A percentile compares a stretch with the other conserved stretches of the same genome.
Conservation (phyloP, 2,329 filamentous ascomycete genomes). For the Aspergillus sp. region DNA sequence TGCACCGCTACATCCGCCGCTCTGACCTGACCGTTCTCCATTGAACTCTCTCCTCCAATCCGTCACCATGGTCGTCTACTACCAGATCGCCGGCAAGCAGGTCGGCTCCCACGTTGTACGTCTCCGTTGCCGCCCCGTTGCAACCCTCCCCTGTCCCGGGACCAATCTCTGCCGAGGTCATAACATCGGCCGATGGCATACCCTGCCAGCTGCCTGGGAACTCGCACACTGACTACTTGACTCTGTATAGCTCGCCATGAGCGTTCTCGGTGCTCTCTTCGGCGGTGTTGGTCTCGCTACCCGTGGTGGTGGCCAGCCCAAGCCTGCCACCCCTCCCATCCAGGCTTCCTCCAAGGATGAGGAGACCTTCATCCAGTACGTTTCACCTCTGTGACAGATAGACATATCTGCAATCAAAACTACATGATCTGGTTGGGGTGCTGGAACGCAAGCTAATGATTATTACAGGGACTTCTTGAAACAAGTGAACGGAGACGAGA, state of each 20-base stretch:
- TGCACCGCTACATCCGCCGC: conserved; percentile 29
- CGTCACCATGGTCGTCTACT: conserved; percentile 55
- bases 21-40: conserved; percentile 12
- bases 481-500: conserved; percentile 50
- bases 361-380: conserved; percentile 69
- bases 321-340: conserved; percentile 58
- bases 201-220: conserved; percentile 6
- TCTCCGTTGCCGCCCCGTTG: conserved; percentile 23
- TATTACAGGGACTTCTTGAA: conserved; percentile 53
- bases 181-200: not conserved
- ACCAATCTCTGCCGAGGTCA: conserved; percentile 6
- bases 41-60: conserved; percentile 22
- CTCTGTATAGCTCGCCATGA: conserved; percentile 60
- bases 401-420: not conserved
- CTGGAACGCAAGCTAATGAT: not conserved
- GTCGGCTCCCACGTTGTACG: conserved; percentile 56
- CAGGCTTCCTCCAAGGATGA: conserved; percentile 68
- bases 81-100: conserved; percentile 54
- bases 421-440: not conserved
- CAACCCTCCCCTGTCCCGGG: conserved; percentile 25
- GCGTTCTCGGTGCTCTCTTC: conserved; percentile 55
- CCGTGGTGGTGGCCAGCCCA: conserved; percentile 48
- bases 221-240: conserved; percentile 16
- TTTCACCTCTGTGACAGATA: conserved; percentile 20
- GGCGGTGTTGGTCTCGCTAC: conserved; percentile 49